Percentiles rank a stretch among this genome's conserved stretches.
Evolutionary conservation across 129 eudicot species (phyloP).

Genomic region (Artemisia annua): DNA sequence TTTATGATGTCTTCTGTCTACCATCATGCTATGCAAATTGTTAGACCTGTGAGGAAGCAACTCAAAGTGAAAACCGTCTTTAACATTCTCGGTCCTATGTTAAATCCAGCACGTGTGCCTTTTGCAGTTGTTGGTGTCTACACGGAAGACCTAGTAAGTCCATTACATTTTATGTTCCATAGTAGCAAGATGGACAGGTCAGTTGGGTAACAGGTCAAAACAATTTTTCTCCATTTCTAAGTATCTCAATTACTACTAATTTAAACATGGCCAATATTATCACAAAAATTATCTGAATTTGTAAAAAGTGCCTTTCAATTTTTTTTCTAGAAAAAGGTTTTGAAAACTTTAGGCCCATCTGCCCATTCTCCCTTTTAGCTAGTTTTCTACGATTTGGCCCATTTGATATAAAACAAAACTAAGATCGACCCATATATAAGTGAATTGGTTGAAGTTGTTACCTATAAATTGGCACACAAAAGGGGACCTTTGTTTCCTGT

Average conservation of each 20-base stretch:
- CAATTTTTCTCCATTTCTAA: no score
- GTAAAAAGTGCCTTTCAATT: no score
- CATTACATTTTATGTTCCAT: not conserved
- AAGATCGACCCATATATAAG: not conserved
- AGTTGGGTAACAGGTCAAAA: conserved; percentile 7
- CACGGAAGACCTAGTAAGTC: conserved; percentile 78
- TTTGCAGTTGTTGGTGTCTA: conserved; percentile 94
- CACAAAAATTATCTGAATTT: no score
- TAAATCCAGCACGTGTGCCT: conserved; percentile 91
- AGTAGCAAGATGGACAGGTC: conserved; percentile 1
- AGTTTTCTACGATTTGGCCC: not conserved
- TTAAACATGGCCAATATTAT: no score
- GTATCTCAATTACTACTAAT: no score
- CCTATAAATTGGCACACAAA: not conserved
- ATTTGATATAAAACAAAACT: not conserved
- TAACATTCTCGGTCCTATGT: conserved; percentile 87
- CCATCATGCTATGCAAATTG: conserved; percentile 94
- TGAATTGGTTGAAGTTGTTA: no score
- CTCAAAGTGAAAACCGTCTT: conserved; percentile 92
- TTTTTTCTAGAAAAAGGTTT: no score
- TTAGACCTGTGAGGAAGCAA: conserved; percentile 79
- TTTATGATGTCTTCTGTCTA: conserved; percentile 91
- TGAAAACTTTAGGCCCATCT: not conserved
- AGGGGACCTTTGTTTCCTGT: not conserved
- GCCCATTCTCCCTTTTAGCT: not conserved